These are phyloP conservation scores for Pascua sp. DNA, from an alignment of 1,284 basidiomycete species.

Conservation along the genomic window DNA sequence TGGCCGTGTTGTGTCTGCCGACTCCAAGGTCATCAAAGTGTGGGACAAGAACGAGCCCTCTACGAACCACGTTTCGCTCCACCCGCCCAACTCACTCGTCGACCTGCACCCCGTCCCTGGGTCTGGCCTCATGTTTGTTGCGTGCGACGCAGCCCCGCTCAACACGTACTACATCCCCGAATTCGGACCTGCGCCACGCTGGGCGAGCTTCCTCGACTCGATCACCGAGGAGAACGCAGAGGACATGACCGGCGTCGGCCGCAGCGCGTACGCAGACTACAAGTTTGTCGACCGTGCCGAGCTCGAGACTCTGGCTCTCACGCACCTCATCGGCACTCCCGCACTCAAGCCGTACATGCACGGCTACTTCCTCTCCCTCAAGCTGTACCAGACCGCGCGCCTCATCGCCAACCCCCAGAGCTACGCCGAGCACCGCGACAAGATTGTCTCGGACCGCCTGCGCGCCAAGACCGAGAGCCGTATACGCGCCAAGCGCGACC, in stretches of 20 bases:
- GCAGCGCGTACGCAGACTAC: slow-evolving; percentile 82
- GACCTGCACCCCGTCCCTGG: slow-evolving; percentile 82
- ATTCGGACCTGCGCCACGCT: slow-evolving; percentile 90
- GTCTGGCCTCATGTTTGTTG: slow-evolving; percentile 78
- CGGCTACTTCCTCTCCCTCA: slow-evolving; percentile 94
- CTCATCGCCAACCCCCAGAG: slow-evolving; percentile 94
- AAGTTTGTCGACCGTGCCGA: slow-evolving; percentile 93
- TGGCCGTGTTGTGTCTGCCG: slow-evolving; percentile 79
- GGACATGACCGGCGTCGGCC: slow-evolving; percentile 53
- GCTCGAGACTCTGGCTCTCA: slow-evolving; percentile 79
- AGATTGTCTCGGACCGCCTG: slow-evolving; percentile 79
- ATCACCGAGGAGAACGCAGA: slow-evolving; percentile 97
- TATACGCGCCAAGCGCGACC: slow-evolving; percentile 74
- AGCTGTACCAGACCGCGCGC: slow-evolving; percentile 91
- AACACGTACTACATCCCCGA: slow-evolving; percentile 90
- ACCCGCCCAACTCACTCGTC: slow-evolving; percentile 81
- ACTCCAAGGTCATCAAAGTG: slow-evolving; percentile 92
- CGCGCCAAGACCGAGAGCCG: slow-evolving; percentile 89
- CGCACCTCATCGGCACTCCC: slow-evolving; percentile 89
- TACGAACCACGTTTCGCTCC: slow-evolving; percentile 87
- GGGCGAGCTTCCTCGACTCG: slow-evolving; percentile 97
- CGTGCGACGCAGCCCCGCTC: slow-evolving; percentile 91
- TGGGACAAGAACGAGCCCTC: slow-evolving; percentile 86
- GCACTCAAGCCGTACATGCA: slow-evolving; percentile 99
- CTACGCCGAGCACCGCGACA: slow-evolving; percentile 90